Conservation (phyloP, 305 asterid species). For the Solanum hybrid region DNA sequence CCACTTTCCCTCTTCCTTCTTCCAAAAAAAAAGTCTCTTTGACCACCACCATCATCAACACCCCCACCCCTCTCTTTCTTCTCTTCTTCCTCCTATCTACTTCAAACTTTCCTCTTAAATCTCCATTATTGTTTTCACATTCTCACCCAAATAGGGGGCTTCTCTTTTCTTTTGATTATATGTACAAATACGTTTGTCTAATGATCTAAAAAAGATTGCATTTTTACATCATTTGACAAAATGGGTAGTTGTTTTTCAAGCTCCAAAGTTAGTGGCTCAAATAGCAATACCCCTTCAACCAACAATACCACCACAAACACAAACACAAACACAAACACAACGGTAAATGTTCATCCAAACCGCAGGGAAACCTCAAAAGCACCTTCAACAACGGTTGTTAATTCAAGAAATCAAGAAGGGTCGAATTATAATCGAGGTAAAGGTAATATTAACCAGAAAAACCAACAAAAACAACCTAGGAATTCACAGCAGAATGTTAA, state of each 20-base stretch:
- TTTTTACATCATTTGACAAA: slow-evolving; percentile 10
- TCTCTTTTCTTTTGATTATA: not conserved
- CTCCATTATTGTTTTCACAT: slow-evolving; percentile 20
- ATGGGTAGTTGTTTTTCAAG: slow-evolving; percentile 70
- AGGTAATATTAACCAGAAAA: slow-evolving; percentile 18
- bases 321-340: not conserved
- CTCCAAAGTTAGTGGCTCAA: slow-evolving; percentile 47
- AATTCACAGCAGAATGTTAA: slow-evolving; percentile 24
- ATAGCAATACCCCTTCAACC: slow-evolving; percentile 29
- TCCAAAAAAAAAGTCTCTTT: slow-evolving; percentile 38
- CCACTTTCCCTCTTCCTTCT: not conserved
- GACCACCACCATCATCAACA: slow-evolving; percentile 40
- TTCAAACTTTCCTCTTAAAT: slow-evolving; percentile 30
- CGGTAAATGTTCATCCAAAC: not conserved
- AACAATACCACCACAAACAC: not conserved
- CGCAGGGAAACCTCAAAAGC: slow-evolving; percentile 15
- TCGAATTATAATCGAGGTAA: slow-evolving; percentile 23
- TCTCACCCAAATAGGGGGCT: not conserved
- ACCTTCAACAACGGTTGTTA: slow-evolving; percentile 4
- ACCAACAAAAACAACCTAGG: slow-evolving; percentile 20
- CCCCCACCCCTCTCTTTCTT: slow-evolving; percentile 37
- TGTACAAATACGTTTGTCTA: not conserved
- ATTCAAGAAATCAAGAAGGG: slow-evolving; percentile 21
- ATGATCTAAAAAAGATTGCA: slow-evolving; percentile 12
- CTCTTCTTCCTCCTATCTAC: slow-evolving; percentile 55